phyloP scores from a whole-genome alignment of 192 early-diverging fungal genomes.

The Backusella westeae region DNA sequence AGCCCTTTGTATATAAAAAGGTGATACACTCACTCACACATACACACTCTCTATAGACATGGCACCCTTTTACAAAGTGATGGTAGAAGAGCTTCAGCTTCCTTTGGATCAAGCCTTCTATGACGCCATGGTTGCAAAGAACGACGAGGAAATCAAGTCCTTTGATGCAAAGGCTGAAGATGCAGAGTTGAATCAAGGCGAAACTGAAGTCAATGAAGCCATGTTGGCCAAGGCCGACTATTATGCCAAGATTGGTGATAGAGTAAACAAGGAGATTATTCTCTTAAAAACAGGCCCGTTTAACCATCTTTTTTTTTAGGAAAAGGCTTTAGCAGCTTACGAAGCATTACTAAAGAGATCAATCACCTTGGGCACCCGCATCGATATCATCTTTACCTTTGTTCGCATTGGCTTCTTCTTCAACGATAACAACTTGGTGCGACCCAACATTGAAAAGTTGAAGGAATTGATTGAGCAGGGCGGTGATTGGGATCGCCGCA shows the following conservation, averaged over 20 bases:
- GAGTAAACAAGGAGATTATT: conserved; percentile 45
- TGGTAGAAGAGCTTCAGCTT: conserved; percentile 63
- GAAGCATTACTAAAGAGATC: conserved; percentile 82
- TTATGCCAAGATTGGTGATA: conserved; percentile 91
- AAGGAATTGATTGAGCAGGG: conserved; percentile 93
- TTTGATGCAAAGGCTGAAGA: conserved; percentile 86
- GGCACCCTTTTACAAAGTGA: conserved; percentile 75
- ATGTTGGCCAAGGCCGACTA: conserved; percentile 90
- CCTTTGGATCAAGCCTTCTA: conserved; percentile 54
- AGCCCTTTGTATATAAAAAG: conserved; percentile 4
- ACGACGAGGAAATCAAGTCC: conserved; percentile 71
- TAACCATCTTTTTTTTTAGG: conserved; percentile 43
- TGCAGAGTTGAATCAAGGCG: conserved; percentile 91
- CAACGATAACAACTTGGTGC: conserved; percentile 76
- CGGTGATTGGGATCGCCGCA: conserved; percentile 99
- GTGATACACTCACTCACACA: neutral
- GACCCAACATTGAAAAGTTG: conserved; percentile 78
- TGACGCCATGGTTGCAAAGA: conserved; percentile 58
- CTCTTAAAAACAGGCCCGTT: too few species aligned
- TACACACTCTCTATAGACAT: conserved; percentile 57
- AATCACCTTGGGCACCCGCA: conserved; percentile 86
- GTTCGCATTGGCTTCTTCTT: conserved; percentile 96
- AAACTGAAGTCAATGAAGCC: conserved; percentile 86
- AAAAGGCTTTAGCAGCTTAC: conserved; percentile 85
- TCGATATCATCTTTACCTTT: conserved; percentile 91